Evolutionary conservation across 2,329 filamentous ascomycete species (phyloP).

Genomic region (Berkeleyomyces basicola): DNA sequence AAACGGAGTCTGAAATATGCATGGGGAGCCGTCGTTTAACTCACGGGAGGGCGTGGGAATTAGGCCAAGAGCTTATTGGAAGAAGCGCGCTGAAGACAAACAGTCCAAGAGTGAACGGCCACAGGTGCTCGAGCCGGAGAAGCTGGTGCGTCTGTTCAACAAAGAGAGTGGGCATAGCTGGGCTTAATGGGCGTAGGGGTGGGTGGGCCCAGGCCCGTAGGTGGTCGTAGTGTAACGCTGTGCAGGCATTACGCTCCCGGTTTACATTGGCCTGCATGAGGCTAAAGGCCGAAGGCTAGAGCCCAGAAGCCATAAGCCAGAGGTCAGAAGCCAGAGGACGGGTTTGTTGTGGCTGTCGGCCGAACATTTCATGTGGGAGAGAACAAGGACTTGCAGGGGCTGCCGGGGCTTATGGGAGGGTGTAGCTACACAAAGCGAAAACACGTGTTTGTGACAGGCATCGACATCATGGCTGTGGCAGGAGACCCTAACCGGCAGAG

Average conservation of each 20-base stretch:
- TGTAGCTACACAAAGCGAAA: no score
- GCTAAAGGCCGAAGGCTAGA: neutral
- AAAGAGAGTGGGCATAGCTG: neutral
- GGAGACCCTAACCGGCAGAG: no score
- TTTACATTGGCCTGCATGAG: neutral
- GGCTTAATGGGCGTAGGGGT: neutral
- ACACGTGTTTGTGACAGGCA: no score
- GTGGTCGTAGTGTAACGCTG: neutral
- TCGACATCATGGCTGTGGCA: no score
- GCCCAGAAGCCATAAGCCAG: no score
- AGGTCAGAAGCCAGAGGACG: no score
- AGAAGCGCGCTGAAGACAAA: neutral
- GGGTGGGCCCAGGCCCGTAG: neutral
- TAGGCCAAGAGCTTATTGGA: neutral
- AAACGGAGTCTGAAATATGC: neutral
- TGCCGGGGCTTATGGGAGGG: no score
- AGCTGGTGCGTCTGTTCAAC: neutral
- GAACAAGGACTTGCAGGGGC: no score
- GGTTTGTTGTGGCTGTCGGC: no score
- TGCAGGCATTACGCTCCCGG: neutral
- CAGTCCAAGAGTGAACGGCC: neutral
- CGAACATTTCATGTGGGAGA: no score
- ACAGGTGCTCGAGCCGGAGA: neutral
- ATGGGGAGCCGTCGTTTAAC: neutral
- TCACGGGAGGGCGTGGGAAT: neutral